Base-by-base conservation (phyloP, 2,329 filamentous ascomycete species). In the Monilinia fructicola region DNA sequence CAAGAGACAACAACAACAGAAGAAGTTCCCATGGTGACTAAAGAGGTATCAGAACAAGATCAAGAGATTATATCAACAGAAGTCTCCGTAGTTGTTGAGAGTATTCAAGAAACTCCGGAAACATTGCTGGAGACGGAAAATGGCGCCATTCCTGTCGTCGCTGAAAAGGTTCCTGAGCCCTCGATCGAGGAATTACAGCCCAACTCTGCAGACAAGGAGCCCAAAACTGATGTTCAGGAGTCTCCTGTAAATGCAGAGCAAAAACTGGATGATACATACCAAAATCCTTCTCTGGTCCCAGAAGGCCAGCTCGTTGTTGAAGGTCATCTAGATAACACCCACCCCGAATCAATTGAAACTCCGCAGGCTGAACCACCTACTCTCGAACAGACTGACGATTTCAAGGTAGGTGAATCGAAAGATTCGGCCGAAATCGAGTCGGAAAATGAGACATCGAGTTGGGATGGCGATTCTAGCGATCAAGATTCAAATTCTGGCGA, bases 401-500 rank as follows among this genome's bases (percentile, higher is more conserved):
- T n/a, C 1, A 40, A 46, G 23, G 28, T 26, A 2, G 52, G 31
- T 12, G 38, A 40, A 18, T 16, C 28, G 11, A 44, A 56, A 28
- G 50, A 56, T 31, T 42, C 35, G 1, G 44, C 31, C 3, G 26
- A 3, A 38, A 14, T 11, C 3, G 28, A 60, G 44, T 60, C 42
- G 21, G 56, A 60, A 26, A 38, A 50, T 18, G 58, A 50, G 21
- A n/a, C 44, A 40, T 50, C 31, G 23, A 50, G 46, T 12, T 50
- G 58, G 58, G 44, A 61, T 50, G 58, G 28, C 21, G 58, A 26
- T 38, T 60, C 58, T 7, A 60, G 46, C 46, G 44, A 60, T 21
- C 12, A 38, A 38, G n/a, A 52, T 7, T 50, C 44, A 2, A n/a
- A 50, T 38, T 50, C 58, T 40, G 44, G 35, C 31, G 31, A 50